These are phyloP conservation scores for Acacia pycnantha DNA, from an alignment of 331 rosid genomes.

Conservation along the genomic window DNA sequence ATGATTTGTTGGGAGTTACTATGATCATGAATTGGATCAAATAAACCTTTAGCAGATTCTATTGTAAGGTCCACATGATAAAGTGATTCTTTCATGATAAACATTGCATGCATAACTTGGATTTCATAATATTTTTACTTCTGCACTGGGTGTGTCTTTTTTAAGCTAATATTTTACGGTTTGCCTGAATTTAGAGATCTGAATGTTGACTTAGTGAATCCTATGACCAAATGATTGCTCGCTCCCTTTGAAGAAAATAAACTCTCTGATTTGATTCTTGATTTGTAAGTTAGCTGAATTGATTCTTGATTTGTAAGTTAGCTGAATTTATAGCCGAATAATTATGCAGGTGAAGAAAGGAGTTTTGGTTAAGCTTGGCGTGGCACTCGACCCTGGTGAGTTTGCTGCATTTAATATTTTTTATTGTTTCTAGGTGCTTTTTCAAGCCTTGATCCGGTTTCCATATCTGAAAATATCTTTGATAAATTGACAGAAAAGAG, in stretches of 20 bases:
- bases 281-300: constrained; percentile 9
- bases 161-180: not conserved
- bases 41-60: not conserved
- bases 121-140: not conserved
- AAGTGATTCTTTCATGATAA: not conserved
- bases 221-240: not conserved
- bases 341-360: constrained; percentile 82
- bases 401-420: constrained; percentile 1
- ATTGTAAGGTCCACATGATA: not conserved
- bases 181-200: not conserved
- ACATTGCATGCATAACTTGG: not conserved
- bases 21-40: not conserved
- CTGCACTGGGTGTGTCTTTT: not conserved
- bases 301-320: not conserved
- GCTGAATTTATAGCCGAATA: constrained; percentile 22
- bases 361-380: constrained; percentile 67
- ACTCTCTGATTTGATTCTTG: not conserved
- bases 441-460: constrained; percentile 8
- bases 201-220: constrained; percentile 16
- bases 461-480: constrained; percentile 11
- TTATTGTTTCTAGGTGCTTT: not conserved
- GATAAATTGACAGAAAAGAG: constrained; percentile 53
- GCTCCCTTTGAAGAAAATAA: not conserved
- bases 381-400: constrained; percentile 52
- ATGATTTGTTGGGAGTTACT: not conserved